phyloP scores from a whole-genome alignment of 306 rosid species.

The Vigna angularis region DNA sequence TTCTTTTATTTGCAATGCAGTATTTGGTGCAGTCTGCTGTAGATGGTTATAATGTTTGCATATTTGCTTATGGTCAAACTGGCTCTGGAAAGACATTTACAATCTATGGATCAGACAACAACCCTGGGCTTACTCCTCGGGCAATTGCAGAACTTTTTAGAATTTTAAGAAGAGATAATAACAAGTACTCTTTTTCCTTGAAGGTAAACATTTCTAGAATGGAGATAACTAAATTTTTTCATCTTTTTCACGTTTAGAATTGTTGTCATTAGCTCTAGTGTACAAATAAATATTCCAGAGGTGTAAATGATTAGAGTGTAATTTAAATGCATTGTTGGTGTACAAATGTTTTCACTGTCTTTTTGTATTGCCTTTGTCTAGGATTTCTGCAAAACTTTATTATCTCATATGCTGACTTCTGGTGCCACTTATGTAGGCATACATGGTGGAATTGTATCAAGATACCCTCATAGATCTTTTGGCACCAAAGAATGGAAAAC shows the following conservation, averaged over 20 bases:
- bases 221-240: background rate
- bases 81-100: conserved; percentile 99
- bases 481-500: conserved; percentile 73
- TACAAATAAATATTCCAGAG: background rate
- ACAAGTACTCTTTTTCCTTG: conserved; percentile 84
- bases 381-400: background rate
- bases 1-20: conserved; percentile 56
- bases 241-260: background rate
- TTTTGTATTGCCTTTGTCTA: background rate
- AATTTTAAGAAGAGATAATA: conserved; percentile 76
- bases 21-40: conserved; percentile 95
- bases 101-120: conserved; percentile 80
- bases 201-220: conserved; percentile 63
- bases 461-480: conserved; percentile 88
- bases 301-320: conserved; percentile 4
- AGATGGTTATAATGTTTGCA: conserved; percentile 95
- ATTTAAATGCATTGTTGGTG: background rate
- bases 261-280: background rate
- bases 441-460: conserved; percentile 90
- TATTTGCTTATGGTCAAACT: conserved; percentile 98
- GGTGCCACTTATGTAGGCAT: conserved; percentile 63
- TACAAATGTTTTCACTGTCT: background rate
- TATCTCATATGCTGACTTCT: conserved; percentile 23
- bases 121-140: conserved; percentile 91
- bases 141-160: conserved; percentile 83